Base-by-base conservation (phyloP, 2,329 filamentous ascomycete genomes). In the Westerdykella aurantiaca region DNA sequence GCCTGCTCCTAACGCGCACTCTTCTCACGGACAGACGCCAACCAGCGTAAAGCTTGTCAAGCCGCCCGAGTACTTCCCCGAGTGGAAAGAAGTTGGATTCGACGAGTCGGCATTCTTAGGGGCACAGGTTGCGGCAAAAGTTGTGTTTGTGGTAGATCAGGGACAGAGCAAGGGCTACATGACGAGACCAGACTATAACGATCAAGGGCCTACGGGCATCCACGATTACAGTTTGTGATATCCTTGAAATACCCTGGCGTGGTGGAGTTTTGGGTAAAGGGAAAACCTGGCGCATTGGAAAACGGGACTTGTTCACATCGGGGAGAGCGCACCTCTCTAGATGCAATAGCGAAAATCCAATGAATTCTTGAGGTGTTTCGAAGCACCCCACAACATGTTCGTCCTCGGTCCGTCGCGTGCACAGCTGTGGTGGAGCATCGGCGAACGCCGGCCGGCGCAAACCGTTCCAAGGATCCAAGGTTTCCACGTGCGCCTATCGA, bases 21-120 rank as follows among this genome's bases (percentile, higher is more conserved):
- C 79, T 2, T 77, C 78, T 5, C 81, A 84, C 53, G 80, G 79
- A 3, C 83, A 87, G 57, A 93, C 88, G 6, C 90, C 90, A 0
- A 95, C 85, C 18, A 84, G 80, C 40, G 90, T 95, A 72, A 91
- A 88, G 73, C 74, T 81, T 22, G 81, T 87, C 22, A 79, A 81
- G 52, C 75, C 87, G 53, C 89, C 90, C 0, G 85, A 87, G 42
- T 95, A 96, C 67, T 85, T 95, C 54, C 80, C 85, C 10, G 90
- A 95, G 67, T 96, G 89, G 88, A 88, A 88, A 62, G 90, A 79
- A 23, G 68, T 70, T 2, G 81, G 81, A 1, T 80, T 78, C 59
- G 90, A 96, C 60, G 90, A 96, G 68, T 81, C 86, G 39, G 81
- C 83, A 60, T 95, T 96, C 69, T 72, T 96, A 6, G 90, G 90